A percentile compares a stretch with the other conserved stretches of the same genome.
Conservation (phyloP, 208 protist species). For the Leishmania tarentolae region DNA sequence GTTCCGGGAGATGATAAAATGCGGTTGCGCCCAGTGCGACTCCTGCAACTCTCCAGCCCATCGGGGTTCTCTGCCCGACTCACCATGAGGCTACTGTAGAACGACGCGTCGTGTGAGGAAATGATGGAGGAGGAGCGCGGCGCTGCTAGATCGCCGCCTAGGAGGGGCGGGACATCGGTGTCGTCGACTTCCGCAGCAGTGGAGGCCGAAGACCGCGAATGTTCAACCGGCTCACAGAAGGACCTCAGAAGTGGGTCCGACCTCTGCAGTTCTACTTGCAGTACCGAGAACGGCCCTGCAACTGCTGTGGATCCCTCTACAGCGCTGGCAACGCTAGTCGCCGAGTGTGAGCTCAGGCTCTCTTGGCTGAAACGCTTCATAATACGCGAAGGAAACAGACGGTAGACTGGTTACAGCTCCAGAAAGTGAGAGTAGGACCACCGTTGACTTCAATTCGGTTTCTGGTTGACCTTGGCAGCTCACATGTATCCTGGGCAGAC, state of each 20-base stretch:
- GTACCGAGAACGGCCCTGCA: not conserved
- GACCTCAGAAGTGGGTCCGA: not conserved
- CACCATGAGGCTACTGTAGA: conserved; percentile 22
- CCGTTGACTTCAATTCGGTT: not conserved
- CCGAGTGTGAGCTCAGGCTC: not conserved
- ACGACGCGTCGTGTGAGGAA: conserved; percentile 25
- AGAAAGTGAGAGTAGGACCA: not conserved
- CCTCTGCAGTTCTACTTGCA: not conserved
- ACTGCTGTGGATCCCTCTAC: not conserved
- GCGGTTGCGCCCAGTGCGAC: not conserved
- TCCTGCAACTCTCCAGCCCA: not conserved
- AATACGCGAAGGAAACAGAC: not conserved
- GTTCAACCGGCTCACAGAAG: not conserved
- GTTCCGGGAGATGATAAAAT: not conserved
- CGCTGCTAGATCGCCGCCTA: not conserved
- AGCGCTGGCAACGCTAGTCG: not conserved
- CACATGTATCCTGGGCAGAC: not conserved
- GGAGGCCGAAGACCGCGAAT: not conserved
- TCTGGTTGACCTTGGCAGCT: not conserved
- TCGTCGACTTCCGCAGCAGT: not conserved
- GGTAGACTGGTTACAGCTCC: not conserved
- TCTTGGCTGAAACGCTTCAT: not conserved
- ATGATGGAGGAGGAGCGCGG: conserved; percentile 23
- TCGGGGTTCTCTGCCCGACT: not conserved
- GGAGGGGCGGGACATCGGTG: not conserved